Percentiles rank a stretch among this genome's conserved stretches.
These are phyloP conservation scores for Saccharum officinarum DNA, from an alignment of 176 grass and related monocot species.

Conservation along the genomic window DNA sequence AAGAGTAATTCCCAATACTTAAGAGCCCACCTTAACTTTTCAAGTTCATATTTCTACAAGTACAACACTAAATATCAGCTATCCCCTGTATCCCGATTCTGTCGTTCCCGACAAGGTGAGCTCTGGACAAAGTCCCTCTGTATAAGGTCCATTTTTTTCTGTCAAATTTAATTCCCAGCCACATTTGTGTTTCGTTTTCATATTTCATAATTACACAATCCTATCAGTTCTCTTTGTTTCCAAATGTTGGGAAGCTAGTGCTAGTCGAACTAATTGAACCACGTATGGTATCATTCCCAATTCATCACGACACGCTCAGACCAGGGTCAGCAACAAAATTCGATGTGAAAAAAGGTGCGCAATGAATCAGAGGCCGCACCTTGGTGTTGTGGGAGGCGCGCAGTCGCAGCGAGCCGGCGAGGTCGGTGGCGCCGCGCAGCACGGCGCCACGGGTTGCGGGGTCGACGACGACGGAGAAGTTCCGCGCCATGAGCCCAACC, in stretches of 20 bases:
- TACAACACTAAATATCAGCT: background rate
- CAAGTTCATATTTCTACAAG: background rate
- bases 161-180: background rate
- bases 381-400: constrained; percentile 40
- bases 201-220: background rate
- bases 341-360: background rate
- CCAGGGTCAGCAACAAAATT: background rate
- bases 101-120: background rate
- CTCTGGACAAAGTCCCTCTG: background rate
- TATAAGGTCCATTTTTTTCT: background rate
- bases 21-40: background rate
- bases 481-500: constrained; percentile 35
- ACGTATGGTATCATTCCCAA: background rate
- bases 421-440: constrained; percentile 34
- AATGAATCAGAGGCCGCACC: constrained; percentile 14
- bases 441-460: constrained; percentile 34
- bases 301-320: background rate
- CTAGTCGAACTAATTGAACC: background rate
- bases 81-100: background rate
- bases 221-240: background rate
- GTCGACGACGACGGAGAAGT: constrained; percentile 56
- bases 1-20: background rate
- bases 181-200: background rate
- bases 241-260: background rate
- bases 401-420: constrained; percentile 39